Base-by-base conservation (phyloP, 1,139 yeast species). In the Candida pseudoviswanathii region DNA sequence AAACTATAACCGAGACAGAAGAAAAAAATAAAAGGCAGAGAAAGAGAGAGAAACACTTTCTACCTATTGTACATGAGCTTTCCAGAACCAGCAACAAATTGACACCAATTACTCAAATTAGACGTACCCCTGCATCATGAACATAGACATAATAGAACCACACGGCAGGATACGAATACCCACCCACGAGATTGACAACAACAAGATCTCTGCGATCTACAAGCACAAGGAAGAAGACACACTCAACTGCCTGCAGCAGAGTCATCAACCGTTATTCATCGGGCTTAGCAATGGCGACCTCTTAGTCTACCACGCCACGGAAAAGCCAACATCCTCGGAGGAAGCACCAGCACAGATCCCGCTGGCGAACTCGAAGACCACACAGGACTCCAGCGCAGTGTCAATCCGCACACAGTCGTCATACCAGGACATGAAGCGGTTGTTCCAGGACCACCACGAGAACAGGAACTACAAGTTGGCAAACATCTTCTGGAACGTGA, bases 281-380 rank as follows among this genome's bases (percentile, higher is more conserved):
- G 80, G 80, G 1, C 61, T 67, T 29, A 48, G 60, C 49, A 70
- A 70, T 55, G 80, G 80, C 2, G 76, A 71, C 54, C 54, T 75
- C 11, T 50, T 62, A 26, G 60, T 71, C 21, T 70, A 63, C 43
- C 38, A 45, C 8, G 37, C 29, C 27, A 27, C 32, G 22, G 37
- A 29, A 24, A 38, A 38, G 5, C 29, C 10, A n/a, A 3, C 24
- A 29, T 30, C 31, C 5, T 16, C 33, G 3, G 25, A 21, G 6
- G 30, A 27, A 5, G 30, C 9, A 6, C 7, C 10, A 5, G 32
- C 11, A 21, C 43, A 41, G 8, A 11, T 22, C 5, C 30, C 44
- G 10, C 37, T 31, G 44, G 37, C 37, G n/a, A 25, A 25, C 26
- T 32, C 45, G 16, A 43, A 27, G 36, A 21, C 31, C 16, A 43